phyloP scores from a whole-genome alignment of 805 yeast species.

The Lipomyces oligophaga region DNA sequence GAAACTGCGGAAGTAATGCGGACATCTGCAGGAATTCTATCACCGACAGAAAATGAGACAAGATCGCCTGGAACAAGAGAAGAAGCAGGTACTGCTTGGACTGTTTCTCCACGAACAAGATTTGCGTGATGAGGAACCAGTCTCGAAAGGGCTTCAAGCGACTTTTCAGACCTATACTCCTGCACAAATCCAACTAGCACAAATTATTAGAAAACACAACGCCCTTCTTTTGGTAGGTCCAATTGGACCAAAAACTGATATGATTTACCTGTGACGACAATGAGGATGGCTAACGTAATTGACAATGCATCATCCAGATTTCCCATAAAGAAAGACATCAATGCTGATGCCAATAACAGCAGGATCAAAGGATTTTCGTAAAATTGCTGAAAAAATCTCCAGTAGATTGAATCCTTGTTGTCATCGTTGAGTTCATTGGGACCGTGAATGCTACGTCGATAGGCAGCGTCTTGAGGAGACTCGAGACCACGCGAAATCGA shows the following conservation, averaged over 20 bases:
- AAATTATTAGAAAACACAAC: neutral
- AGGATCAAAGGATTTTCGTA: constrained; percentile 88
- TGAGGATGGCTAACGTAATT: constrained; percentile 83
- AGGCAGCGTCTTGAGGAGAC: constrained; percentile 64
- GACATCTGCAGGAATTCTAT: constrained; percentile 93
- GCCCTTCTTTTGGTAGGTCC: neutral
- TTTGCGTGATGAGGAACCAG: constrained; percentile 97
- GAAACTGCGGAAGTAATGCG: constrained; percentile 76
- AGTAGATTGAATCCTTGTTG: constrained; percentile 61
- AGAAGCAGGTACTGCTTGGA: constrained; percentile 68
- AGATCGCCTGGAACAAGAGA: constrained; percentile 93
- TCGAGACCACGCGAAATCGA: constrained; percentile 57
- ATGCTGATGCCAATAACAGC: constrained; percentile 84
- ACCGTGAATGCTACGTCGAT: constrained; percentile 74
- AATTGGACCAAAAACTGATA: neutral
- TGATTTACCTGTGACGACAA: constrained; percentile 70
- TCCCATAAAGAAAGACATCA: constrained; percentile 85
- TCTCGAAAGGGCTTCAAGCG: constrained; percentile 85
- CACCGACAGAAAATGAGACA: constrained; percentile 87
- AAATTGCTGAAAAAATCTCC: constrained; percentile 74
- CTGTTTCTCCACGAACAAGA: constrained; percentile 71
- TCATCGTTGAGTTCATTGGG: constrained; percentile 71
- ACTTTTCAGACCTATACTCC: constrained; percentile 92
- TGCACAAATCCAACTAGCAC: constrained; percentile 84
- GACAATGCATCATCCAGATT: constrained; percentile 94